Percentiles rank a stretch among this genome's conserved stretches.
These are phyloP conservation scores for Magnusiomyces ingens DNA, from an alignment of 1,139 yeast species.

Conservation along the genomic window DNA sequence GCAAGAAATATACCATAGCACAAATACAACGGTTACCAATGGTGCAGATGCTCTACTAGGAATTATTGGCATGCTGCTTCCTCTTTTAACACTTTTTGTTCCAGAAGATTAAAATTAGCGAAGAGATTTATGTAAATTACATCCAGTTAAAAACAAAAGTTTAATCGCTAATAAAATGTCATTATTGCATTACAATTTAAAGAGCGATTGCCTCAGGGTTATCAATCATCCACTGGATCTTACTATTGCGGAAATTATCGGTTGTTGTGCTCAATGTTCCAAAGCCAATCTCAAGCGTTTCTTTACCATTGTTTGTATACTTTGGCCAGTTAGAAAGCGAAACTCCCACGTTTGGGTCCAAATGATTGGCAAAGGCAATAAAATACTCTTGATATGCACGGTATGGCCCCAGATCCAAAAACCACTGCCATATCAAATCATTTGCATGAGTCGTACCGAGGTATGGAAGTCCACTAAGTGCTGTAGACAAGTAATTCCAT, in stretches of 20 bases:
- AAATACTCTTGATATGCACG: slow-evolving; percentile 18
- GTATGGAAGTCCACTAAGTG: slow-evolving; percentile 17
- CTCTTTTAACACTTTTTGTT: slow-evolving; percentile 29
- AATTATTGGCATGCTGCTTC: slow-evolving; percentile 31
- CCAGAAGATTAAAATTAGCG: slow-evolving; percentile 26
- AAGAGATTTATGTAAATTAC: not conserved
- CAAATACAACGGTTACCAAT: slow-evolving; percentile 9
- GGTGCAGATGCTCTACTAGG: slow-evolving; percentile 21
- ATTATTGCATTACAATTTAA: too few species aligned
- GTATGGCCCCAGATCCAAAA: slow-evolving; percentile 7
- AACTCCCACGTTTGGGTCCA: slow-evolving; percentile 17
- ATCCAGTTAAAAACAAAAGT: not conserved
- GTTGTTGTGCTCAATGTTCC: not conserved
- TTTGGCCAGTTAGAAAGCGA: slow-evolving; percentile 14
- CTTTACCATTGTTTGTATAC: slow-evolving; percentile 36
- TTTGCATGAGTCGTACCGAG: slow-evolving; percentile 20
- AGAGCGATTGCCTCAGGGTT: not conserved
- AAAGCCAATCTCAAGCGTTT: not conserved
- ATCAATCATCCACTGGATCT: not conserved
- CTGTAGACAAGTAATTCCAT: slow-evolving; percentile 16
- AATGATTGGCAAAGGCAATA: slow-evolving; percentile 19
- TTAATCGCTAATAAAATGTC: too few species aligned
- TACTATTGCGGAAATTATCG: slow-evolving; percentile 5
- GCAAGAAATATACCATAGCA: slow-evolving; percentile 4
- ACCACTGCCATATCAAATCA: slow-evolving; percentile 15